These are phyloP conservation scores for Candida freyschussii DNA, from an alignment of 1,139 yeast species.

Conservation along the genomic window DNA sequence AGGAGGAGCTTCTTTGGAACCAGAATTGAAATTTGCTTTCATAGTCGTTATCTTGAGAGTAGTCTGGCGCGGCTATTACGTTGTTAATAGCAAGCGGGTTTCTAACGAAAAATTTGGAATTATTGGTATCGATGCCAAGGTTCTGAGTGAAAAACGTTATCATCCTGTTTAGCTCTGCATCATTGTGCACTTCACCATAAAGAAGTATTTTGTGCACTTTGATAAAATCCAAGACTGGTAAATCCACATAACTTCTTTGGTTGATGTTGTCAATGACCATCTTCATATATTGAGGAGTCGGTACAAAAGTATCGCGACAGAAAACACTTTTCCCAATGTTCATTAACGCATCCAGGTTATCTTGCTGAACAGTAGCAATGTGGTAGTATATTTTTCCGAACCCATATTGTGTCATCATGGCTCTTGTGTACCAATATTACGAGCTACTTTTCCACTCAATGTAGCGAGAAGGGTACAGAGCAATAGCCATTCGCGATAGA, in stretches of 20 bases:
- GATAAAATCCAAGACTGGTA: slow-evolving; percentile 59
- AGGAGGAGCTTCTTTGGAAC: slow-evolving; percentile 69
- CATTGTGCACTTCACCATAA: slow-evolving; percentile 20
- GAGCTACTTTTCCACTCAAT: slow-evolving; percentile 81
- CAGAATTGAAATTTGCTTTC: slow-evolving; percentile 62
- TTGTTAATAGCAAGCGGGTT: slow-evolving; percentile 23
- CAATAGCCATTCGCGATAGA: slow-evolving; percentile 77
- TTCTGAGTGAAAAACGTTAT: slow-evolving; percentile 67
- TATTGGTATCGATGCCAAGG: slow-evolving; percentile 63
- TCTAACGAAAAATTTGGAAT: slow-evolving; percentile 56
- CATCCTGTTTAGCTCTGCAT: slow-evolving; percentile 50
- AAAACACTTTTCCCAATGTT: slow-evolving; percentile 73
- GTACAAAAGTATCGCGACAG: slow-evolving; percentile 78
- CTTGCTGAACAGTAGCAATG: slow-evolving; percentile 79
- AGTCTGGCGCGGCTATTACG: slow-evolving; percentile 10
- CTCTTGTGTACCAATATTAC: slow-evolving; percentile 69
- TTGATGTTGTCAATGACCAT: slow-evolving; percentile 76
- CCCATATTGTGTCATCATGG: slow-evolving; percentile 68
- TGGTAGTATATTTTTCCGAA: slow-evolving; percentile 79
- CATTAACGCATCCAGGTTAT: slow-evolving; percentile 72
- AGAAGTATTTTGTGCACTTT: slow-evolving; percentile 57
- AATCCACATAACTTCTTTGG: slow-evolving; percentile 53
- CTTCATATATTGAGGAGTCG: slow-evolving; percentile 70
- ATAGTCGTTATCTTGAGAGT: slow-evolving; percentile 27
- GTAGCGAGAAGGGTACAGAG: slow-evolving; percentile 67